These are phyloP conservation scores for Axilococcus clingmanii DNA, from an alignment of 139 green algal genomes.

Conservation along the genomic window DNA sequence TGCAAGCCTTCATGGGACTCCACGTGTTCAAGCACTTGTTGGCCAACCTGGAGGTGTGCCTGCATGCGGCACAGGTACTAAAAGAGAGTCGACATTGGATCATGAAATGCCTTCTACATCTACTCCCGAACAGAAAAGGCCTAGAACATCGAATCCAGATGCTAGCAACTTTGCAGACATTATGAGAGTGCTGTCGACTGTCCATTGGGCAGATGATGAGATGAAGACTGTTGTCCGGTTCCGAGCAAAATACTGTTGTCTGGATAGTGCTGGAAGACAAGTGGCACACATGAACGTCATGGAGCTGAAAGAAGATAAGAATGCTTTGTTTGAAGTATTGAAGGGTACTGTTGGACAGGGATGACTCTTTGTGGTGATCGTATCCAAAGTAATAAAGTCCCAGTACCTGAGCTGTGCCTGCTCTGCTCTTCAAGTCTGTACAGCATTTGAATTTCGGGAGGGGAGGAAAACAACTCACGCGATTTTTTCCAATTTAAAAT, in stretches of 20 bases:
- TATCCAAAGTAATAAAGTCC: too few relatives aligned
- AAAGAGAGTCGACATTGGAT: not conserved
- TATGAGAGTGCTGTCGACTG: constrained; percentile 1
- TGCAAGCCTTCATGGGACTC: constrained; percentile 18
- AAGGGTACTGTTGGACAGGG: too few relatives aligned
- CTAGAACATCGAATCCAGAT: not conserved
- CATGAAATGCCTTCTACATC: not conserved
- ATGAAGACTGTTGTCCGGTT: constrained; percentile 2
- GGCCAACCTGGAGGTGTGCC: too few relatives aligned
- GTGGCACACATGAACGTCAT: constrained; percentile 6
- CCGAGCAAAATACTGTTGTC: constrained; percentile 3
- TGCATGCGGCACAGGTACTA: not conserved
- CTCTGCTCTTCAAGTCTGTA: too few relatives aligned
- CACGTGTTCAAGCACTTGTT: constrained; percentile 21
- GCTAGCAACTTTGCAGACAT: constrained; percentile 2
- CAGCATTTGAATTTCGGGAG: too few relatives aligned
- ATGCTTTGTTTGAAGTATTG: constrained; percentile 10
- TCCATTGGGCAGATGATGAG: constrained; percentile 9
- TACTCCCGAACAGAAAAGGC: not conserved
- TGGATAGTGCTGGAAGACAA: constrained; percentile 15
- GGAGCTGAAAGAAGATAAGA: constrained; percentile 7
- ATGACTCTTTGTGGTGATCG: too few relatives aligned
- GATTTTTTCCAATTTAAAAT: too few relatives aligned
- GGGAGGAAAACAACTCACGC: too few relatives aligned
- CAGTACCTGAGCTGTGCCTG: too few relatives aligned